Percentiles rank a stretch among this genome's conserved stretches.
These are phyloP conservation scores for Beta corolliflora DNA, from an alignment of 179 eudicot genomes.

Conservation along the genomic window DNA sequence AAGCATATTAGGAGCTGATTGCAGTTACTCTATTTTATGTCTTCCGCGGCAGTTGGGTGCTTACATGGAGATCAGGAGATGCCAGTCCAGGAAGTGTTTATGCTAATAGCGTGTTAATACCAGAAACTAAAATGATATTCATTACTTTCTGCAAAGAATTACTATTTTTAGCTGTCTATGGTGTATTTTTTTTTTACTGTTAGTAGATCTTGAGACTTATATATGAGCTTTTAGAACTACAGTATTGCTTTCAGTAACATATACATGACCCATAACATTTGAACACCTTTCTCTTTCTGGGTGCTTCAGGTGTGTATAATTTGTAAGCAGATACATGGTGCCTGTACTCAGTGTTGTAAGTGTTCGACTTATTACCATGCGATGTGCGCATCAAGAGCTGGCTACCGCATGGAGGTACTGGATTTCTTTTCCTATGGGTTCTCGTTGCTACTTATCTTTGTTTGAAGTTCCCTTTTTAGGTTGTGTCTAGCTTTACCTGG, in stretches of 20 bases:
- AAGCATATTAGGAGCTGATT: neutral
- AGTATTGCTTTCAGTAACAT: neutral
- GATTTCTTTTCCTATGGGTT: neutral
- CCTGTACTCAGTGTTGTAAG: constrained; percentile 96
- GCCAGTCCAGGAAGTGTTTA: neutral
- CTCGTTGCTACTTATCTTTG: neutral
- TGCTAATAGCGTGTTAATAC: neutral
- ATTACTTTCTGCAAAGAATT: neutral
- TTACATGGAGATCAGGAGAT: neutral
- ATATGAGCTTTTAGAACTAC: neutral
- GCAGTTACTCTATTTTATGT: neutral
- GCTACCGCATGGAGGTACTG: constrained; percentile 96
- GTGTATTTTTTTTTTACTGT: neutral
- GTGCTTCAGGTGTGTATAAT: constrained; percentile 81
- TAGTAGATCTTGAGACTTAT: neutral
- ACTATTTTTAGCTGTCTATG: neutral
- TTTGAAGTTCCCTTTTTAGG: neutral
- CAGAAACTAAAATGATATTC: neutral
- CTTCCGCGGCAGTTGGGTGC: neutral
- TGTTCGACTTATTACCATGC: constrained; percentile 98
- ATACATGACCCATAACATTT: constrained; percentile 8
- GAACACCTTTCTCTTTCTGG: constrained; percentile 17
- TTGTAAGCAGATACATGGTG: constrained; percentile 99
- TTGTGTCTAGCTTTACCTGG: neutral
- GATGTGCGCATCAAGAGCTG: constrained; percentile 98